Evolutionary conservation across 768 basidiomycete species (phyloP).

Genomic region (Podaxis sp.): DNA sequence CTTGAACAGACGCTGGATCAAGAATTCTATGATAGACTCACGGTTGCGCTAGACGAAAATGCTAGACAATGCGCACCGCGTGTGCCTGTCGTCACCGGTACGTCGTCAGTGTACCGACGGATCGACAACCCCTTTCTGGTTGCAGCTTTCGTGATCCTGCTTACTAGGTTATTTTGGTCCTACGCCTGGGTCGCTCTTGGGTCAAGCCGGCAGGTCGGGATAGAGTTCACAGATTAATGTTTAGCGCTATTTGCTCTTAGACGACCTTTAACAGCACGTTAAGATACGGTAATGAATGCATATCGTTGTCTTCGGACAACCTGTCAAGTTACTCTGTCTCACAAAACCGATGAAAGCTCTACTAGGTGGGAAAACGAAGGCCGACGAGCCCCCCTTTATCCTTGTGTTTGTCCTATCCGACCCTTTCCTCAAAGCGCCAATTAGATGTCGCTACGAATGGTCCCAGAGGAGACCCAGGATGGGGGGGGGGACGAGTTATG

Average conservation of each 20-base stretch:
- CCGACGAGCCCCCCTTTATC: not conserved
- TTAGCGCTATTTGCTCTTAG: slow-evolving; percentile 81
- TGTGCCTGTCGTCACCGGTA: slow-evolving; percentile 77
- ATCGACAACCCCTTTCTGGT: not conserved
- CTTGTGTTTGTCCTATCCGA: too few relatives aligned
- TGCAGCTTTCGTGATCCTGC: not conserved
- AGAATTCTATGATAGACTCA: slow-evolving; percentile 82
- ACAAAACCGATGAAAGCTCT: not conserved
- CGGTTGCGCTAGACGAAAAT: slow-evolving; percentile 73
- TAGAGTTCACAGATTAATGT: slow-evolving; percentile 97
- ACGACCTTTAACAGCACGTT: slow-evolving; percentile 21
- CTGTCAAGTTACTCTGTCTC: not conserved
- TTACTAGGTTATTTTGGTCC: slow-evolving; percentile 87
- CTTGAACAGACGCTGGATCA: slow-evolving; percentile 71
- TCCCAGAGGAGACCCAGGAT: too few relatives aligned
- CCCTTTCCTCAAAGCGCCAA: too few relatives aligned
- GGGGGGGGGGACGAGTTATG: too few relatives aligned
- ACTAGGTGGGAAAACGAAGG: not conserved
- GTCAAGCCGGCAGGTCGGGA: slow-evolving; percentile 68
- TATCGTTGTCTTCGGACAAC: slow-evolving; percentile 20
- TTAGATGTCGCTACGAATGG: too few relatives aligned
- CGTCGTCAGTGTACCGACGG: slow-evolving; percentile 16
- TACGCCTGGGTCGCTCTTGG: slow-evolving; percentile 89
- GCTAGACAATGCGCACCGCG: slow-evolving; percentile 74
- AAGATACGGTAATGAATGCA: slow-evolving; percentile 19